A percentile compares a stretch with the other conserved stretches of the same genome.
Evolutionary conservation across 2,329 filamentous ascomycete species (phyloP).

Genomic region (Arthrinium phaeospermum): DNA sequence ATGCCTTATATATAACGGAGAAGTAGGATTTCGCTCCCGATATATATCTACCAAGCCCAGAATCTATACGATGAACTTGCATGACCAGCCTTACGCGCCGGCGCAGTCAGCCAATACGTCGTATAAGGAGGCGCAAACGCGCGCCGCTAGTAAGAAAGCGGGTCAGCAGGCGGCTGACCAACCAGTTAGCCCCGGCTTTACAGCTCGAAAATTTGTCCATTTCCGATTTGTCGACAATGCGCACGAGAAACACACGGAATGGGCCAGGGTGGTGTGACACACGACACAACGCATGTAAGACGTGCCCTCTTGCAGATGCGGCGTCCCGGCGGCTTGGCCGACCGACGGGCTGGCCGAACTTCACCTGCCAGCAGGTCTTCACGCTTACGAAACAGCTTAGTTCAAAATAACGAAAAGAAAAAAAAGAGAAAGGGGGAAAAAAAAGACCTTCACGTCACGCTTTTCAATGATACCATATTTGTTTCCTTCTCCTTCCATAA

Average conservation of each 20-base stretch:
- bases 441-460: no score
- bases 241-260: background rate
- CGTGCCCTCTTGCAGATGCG: background rate
- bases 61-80: background rate
- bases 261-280: background rate
- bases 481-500: no score
- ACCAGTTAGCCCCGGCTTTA: background rate
- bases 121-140: background rate
- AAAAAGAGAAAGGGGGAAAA: no score
- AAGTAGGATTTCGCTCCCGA: background rate
- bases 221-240: background rate
- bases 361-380: no score
- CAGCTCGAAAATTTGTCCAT: background rate
- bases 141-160: background rate
- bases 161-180: background rate
- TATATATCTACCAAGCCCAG: background rate
- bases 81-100: background rate
- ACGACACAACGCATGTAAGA: background rate
- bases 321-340: background rate
- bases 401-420: no score
- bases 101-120: background rate
- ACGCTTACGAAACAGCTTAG: no score
- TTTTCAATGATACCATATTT: no score
- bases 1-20: background rate
- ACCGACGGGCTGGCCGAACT: background rate